A percentile compares a stretch with the other conserved stretches of the same genome.
Conservation (phyloP, 345 rosid species). For the Populus alba region DNA sequence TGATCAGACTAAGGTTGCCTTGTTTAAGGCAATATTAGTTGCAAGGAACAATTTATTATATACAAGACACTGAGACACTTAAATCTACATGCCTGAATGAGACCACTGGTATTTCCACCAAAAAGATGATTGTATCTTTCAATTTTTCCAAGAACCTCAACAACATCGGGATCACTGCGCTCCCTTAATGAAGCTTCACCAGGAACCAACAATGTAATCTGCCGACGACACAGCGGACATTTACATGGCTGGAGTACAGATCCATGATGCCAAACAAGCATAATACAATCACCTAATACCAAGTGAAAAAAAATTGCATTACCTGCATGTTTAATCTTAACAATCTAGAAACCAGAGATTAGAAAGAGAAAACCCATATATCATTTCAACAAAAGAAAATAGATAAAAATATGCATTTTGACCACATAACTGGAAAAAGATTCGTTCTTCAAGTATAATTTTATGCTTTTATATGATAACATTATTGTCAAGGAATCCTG, state of each 20-base stretch:
- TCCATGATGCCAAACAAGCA: conserved; percentile 84
- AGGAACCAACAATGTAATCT: conserved; percentile 75
- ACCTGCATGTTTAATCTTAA: background rate
- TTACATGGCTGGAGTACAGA: conserved; percentile 67
- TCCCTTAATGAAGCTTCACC: conserved; percentile 51
- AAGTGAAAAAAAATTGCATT: conserved; percentile 1
- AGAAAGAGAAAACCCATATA: background rate
- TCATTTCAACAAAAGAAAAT: background rate
- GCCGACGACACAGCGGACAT: conserved; percentile 89
- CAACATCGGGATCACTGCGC: conserved; percentile 41
- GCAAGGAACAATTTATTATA: background rate
- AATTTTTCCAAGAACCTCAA: conserved; percentile 49
- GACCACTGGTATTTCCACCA: conserved; percentile 49
- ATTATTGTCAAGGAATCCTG: too few species aligned
- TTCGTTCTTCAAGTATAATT: background rate
- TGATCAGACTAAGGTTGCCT: background rate
- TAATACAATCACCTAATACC: conserved; percentile 63
- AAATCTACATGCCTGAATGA: conserved; percentile 56
- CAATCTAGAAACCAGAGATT: background rate
- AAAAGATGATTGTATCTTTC: conserved; percentile 70
- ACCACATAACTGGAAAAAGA: background rate
- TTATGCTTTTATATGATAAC: too few species aligned
- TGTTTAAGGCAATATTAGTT: background rate
- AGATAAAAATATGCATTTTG: background rate
- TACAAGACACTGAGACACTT: background rate